Evolutionary conservation across 495 filamentous ascomycete genomes (phyloP), one percentile per base, ranked within the genome.

Genomic region (Aspergillus sclerotioniger): DNA sequence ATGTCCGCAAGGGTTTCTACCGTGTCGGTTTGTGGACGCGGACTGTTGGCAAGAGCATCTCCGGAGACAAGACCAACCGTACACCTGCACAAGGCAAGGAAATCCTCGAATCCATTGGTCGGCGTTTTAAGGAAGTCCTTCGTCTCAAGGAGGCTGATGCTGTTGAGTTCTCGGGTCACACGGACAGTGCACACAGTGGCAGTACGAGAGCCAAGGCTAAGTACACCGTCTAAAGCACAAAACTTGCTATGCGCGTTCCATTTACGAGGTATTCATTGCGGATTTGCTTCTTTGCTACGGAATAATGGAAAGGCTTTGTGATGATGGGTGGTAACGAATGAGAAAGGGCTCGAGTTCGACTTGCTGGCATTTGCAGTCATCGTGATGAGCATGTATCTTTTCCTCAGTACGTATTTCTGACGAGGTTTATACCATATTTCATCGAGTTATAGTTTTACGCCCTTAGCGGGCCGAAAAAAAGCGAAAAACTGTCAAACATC

Each of bases 1-100:
- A 98, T 73, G 94, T 98, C 45, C 89, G 94, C 69, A 97, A 96
- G 79, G 93, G 88, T 32, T 97, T 98, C 84, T 99, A 89, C 82
- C 90, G 94, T 73, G 87, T 99, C 60, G 92, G 92, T 61, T 71
- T 91, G 41, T 97, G 92, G 92, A 96, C 92, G 51, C 87, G 90
- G 63, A 94, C 91, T 45, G 89, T 92, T 21, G 92, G 92, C 64
- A 91, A 91, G 81, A 80, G 81, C 66, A 81, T 90, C 43, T 86
- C 89, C 15, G 82, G 84, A 46, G 88, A 90, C 58, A 90, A 89
- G 62, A 86, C 84, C 56, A 84, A 84, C 47, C 82, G 90, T 48
- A 84, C 83, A 31, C 70, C 79, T 12, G 90, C 93, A 54, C 91
- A 93, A 80, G 89, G 89, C 61, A 88, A 85, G 77, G 90, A 93